Evolutionary conservation across 805 yeast species (phyloP).

Genomic region (Brettanomyces sp.): DNA sequence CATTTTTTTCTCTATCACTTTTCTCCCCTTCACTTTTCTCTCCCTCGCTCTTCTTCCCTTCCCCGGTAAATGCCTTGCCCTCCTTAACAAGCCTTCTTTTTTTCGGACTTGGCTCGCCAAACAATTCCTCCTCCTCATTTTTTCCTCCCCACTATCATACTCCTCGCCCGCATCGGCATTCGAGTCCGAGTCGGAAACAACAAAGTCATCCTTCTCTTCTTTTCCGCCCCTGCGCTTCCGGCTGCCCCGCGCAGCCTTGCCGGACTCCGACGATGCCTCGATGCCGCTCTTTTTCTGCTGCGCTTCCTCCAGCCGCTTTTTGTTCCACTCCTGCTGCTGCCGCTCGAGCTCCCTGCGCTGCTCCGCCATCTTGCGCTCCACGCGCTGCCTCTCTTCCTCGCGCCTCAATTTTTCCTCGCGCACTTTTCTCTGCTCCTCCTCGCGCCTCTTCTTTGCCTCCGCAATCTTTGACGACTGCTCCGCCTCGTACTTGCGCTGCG

Average conservation of each 20-base stretch:
- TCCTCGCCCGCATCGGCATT: constrained; percentile 25
- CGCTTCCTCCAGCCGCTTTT: constrained; percentile 24
- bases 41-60: constrained; percentile 14
- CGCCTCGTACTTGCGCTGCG: constrained; percentile 60
- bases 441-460: constrained; percentile 61
- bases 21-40: constrained; percentile 12
- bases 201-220: constrained; percentile 25
- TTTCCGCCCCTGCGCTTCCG: constrained; percentile 24
- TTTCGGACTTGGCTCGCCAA: constrained; percentile 6
- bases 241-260: constrained; percentile 14
- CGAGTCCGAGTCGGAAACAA: constrained; percentile 30
- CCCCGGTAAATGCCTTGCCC: constrained; percentile 2
- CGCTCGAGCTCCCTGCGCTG: constrained; percentile 44
- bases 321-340: constrained; percentile 49
- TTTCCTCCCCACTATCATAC: constrained; percentile 18
- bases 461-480: constrained; percentile 51
- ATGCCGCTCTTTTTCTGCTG: constrained; percentile 26
- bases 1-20: constrained; percentile 15
- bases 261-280: constrained; percentile 24
- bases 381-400: constrained; percentile 38
- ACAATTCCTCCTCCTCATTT: constrained; percentile 22
- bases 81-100: constrained; percentile 3
- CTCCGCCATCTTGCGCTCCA: constrained; percentile 32
- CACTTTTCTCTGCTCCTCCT: constrained; percentile 38
- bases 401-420: constrained; percentile 36